Percentiles rank a stretch among this genome's conserved stretches.
These are phyloP conservation scores for Remersonia thermophila DNA, from an alignment of 2,329 filamentous ascomycete species.

Conservation along the genomic window DNA sequence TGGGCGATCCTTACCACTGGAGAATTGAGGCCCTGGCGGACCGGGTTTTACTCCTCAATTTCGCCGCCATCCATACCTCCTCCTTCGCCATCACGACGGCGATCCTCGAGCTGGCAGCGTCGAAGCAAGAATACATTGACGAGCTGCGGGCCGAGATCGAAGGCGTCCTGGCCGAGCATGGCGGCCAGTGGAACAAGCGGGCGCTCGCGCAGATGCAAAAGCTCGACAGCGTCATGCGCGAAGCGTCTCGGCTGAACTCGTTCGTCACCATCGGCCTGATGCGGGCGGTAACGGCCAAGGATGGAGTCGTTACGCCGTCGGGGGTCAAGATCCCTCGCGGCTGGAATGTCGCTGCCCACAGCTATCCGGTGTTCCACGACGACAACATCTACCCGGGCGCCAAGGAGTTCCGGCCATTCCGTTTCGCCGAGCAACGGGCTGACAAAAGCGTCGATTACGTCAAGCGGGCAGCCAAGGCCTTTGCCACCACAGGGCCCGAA, in stretches of 20 bases:
- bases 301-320: constrained; percentile 23
- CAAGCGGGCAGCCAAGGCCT: constrained; percentile 20
- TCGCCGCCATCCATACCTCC: constrained; percentile 28
- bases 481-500: constrained; percentile 23
- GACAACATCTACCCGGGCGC: constrained; percentile 15
- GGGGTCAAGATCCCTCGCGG: constrained; percentile 23
- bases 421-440: constrained; percentile 15
- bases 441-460: constrained; percentile 16
- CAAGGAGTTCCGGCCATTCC: constrained; percentile 19
- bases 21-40: constrained; percentile 17
- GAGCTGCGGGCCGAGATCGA: constrained; percentile 32
- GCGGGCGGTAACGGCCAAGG: constrained; percentile 17
- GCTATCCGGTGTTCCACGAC: constrained; percentile 21
- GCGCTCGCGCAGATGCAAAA: constrained; percentile 24
- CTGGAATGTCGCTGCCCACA: constrained; percentile 19
- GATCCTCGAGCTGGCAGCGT: constrained; percentile 31
- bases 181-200: constrained; percentile 23
- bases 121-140: constrained; percentile 28
- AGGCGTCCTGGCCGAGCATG: constrained; percentile 18
- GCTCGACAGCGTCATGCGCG: constrained; percentile 30
- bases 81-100: constrained; percentile 25
- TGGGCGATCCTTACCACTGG: constrained; percentile 18
- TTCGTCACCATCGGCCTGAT: constrained; percentile 18
- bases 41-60: constrained; percentile 23
- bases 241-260: constrained; percentile 26